phyloP scores from a whole-genome alignment of 2,329 filamentous ascomycete genomes.

The Aureobasidium sp. region DNA sequence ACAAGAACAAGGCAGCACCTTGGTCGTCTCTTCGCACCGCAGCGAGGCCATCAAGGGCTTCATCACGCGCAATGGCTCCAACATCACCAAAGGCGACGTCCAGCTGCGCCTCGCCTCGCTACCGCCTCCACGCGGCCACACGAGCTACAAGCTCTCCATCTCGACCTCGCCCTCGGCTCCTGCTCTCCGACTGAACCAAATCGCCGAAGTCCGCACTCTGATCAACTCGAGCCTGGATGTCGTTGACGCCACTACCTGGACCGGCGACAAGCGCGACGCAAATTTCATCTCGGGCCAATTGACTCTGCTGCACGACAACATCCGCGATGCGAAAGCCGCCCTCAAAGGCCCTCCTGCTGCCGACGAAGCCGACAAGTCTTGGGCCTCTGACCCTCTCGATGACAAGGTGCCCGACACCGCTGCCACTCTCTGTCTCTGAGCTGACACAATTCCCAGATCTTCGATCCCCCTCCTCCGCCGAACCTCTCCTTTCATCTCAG shows the following conservation, averaged over 20 bases:
- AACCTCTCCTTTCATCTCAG: conserved; percentile 64
- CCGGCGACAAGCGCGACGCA: conserved; percentile 56
- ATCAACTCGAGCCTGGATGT: conserved; percentile 80
- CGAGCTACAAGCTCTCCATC: conserved; percentile 46
- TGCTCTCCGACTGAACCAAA: conserved; percentile 58
- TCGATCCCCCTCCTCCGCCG: conserved; percentile 54
- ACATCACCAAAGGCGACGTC: conserved; percentile 80
- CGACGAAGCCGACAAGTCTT: conserved; percentile 43
- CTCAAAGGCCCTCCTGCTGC: conserved; percentile 44
- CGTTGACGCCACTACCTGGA: conserved; percentile 68
- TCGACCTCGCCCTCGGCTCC: conserved; percentile 49
- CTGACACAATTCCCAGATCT: conserved; percentile 26
- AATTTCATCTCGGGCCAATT: conserved; percentile 53
- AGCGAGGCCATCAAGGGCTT: conserved; percentile 50
- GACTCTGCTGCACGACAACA: conserved; percentile 52
- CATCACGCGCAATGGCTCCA: conserved; percentile 79
- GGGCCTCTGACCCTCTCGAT: conserved; percentile 50
- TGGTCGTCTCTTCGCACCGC: conserved; percentile 79
- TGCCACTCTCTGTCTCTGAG: background rate
- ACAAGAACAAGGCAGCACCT: conserved; percentile 75
- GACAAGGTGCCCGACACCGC: conserved; percentile 42
- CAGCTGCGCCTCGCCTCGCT: conserved; percentile 69
- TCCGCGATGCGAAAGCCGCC: conserved; percentile 52
- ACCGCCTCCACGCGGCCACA: conserved; percentile 45
- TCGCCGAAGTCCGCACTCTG: conserved; percentile 65